Evolutionary conservation across 2,329 filamentous ascomycete species (phyloP), one percentile per base, ranked within the genome.

Genomic region (Phyllosticta citriasiana): DNA sequence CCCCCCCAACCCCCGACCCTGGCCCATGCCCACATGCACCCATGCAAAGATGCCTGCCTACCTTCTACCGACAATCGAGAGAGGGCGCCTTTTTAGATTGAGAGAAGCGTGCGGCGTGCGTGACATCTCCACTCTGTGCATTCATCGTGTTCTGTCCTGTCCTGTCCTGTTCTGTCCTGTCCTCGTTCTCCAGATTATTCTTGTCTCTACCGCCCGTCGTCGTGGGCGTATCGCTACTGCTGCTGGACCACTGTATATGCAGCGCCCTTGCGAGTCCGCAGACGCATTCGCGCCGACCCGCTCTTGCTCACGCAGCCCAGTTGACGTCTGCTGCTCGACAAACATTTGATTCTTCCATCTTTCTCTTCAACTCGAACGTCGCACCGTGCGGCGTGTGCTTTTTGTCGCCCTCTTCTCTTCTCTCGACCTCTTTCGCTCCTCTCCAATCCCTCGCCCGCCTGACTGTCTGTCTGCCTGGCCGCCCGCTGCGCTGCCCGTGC

Each of bases 361-460:
- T 10, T 30, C 33, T 40, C 33, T 40, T 40, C 33, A 40, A 40
- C 33, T 40, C 33, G 33, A 40, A 40, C 33, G 33, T 40, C 59
- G 59, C 59, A 61, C 56, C 53, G 56, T 61, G 59, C 55, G 58
- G 55, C 58, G 53, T 60, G 58, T 53, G 53, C 58, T 60, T 53
- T 61, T 54, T 57, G 56, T 57, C 53, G 53, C 24, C 58, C 53
- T 40, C 14, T 16, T 40, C 33, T 12, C 4, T 16, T 40, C 14
- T 40, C 33, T 40, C 33, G 5, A 6, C 9, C 27, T 30, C 27
- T 40, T 10, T 40, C 33, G 12, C 9, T 16, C 33, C 10, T 40
- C 33, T 40, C 27, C 27, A 30, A 30, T 30, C 27, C 19, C 27
- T 30, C 27, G 3, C 27, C 27, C 9, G 27, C 6, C 27, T 30